Evolutionary conservation across 305 asterid species (phyloP).

Genomic region (Caryopteris hybrid): DNA sequence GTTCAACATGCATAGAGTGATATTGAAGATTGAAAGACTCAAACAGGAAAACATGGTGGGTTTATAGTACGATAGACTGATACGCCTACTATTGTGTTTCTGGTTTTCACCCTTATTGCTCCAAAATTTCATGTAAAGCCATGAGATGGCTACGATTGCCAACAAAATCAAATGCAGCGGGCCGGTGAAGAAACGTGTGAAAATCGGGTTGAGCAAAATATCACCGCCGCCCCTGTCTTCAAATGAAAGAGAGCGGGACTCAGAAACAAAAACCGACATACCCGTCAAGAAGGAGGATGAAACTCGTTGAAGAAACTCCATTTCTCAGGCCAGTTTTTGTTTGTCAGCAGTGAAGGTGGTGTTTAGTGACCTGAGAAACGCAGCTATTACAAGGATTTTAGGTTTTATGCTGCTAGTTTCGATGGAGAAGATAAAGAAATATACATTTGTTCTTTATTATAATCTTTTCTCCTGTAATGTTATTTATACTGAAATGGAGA

Average conservation of each 20-base stretch:
- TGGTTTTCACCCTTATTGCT: slow-evolving; percentile 9
- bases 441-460: too few species aligned
- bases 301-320: slow-evolving; percentile 17
- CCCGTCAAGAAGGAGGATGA: slow-evolving; percentile 11
- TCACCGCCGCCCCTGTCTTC: slow-evolving; percentile 19
- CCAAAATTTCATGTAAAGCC: slow-evolving; percentile 29
- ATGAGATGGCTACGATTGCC: slow-evolving; percentile 26
- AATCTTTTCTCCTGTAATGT: too few species aligned
- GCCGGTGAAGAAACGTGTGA: slow-evolving; percentile 45
- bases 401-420: too few species aligned
- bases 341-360: background rate
- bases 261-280: slow-evolving; percentile 23
- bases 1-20: slow-evolving; percentile 43
- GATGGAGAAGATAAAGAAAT: too few species aligned
- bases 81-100: slow-evolving; percentile 22
- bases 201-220: slow-evolving; percentile 31
- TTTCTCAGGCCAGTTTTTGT: background rate
- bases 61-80: slow-evolving; percentile 28
- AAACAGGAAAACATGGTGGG: slow-evolving; percentile 38
- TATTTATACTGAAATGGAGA: too few species aligned
- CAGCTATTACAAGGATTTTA: too few species aligned
- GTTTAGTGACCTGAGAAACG: too few species aligned
- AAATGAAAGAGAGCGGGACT: slow-evolving; percentile 21
- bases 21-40: slow-evolving; percentile 40
- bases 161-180: slow-evolving; percentile 48